Conservation (phyloP, 2,329 filamentous ascomycete species). For the Dactylella cylindrospora region DNA sequence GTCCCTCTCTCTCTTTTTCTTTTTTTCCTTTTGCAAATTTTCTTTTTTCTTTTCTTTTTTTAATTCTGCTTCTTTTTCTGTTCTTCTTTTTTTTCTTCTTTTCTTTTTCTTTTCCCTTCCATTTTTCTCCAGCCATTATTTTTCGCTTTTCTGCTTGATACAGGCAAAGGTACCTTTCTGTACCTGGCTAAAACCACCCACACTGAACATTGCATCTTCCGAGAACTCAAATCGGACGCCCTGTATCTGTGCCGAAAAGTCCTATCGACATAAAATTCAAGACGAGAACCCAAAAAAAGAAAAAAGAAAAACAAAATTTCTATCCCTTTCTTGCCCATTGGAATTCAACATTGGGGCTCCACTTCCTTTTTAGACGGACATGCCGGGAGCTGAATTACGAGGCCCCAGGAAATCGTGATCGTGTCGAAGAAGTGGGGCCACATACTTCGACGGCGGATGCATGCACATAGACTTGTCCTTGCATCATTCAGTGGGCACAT, state of each 20-base stretch:
- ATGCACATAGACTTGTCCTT: conserved; percentile 31
- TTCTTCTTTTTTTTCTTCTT: conserved; percentile 2
- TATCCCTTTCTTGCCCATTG: conserved; percentile 22
- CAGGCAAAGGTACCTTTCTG: too few species aligned
- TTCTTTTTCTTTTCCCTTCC: conserved; percentile 1
- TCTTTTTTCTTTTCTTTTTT: conserved; percentile 13
- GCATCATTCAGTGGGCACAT: conserved; percentile 8
- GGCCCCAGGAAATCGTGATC: conserved; percentile 37
- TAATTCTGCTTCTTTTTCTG: neutral
- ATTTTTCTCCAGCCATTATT: too few species aligned
- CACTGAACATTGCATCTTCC: too few species aligned
- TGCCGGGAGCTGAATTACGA: conserved; percentile 43
- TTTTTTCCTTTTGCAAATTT: conserved; percentile 5
- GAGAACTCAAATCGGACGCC: too few species aligned
- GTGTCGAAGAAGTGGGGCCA: conserved; percentile 42
- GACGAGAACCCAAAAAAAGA: conserved; percentile 9
- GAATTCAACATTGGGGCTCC: conserved; percentile 39
- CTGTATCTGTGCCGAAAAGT: too few species aligned
- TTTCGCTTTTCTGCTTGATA: too few species aligned
- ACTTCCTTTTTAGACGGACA: conserved; percentile 27
- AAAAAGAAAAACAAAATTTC: conserved; percentile 1
- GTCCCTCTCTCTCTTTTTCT: neutral
- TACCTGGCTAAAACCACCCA: too few species aligned
- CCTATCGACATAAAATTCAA: too few species aligned
- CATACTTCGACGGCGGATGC: conserved; percentile 23